Base-by-base conservation (phyloP, 345 rosid genomes). In the Arabidopsis suecica region DNA sequence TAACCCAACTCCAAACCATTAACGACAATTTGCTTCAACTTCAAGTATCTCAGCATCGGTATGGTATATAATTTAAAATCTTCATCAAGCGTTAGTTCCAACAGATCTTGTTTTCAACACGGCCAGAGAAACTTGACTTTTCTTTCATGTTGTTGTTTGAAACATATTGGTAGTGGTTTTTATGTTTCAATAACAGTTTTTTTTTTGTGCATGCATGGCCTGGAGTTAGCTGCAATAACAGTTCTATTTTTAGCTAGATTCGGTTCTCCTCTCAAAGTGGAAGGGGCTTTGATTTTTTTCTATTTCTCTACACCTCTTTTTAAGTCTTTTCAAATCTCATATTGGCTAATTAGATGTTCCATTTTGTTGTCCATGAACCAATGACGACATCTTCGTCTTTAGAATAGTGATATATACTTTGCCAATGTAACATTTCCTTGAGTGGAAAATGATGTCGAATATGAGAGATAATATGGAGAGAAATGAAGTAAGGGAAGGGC, bases 391-490 rank as follows among this genome's bases (percentile, higher is more conserved):
- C 50, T 34, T 65, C 32, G 3, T 57, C 18, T 3, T 45, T 13
- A 40, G 28, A 16, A 16, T 4, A 41, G 10, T 65, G 50, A 20
- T 23, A 45, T 4, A 36, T 50, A 32, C 5, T 50, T 59, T 25
- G 6, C 23, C 68, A 13, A 33, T n/a, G 28, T 48, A 10, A 71
- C 56, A 22, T 45, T 55, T 40, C 59, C 47, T 18, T 65, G 59
- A 40, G 25, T 33, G 69, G 60, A 49, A 49, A 58, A 78, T 78
- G 72, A 63, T 65, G 62, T 38, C 54, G 47, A 57, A 60, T 74
- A 41, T 16, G 78, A 72, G 50, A 72, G 82, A 56, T 6, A 47
- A 36, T 14, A 65, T 66, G 74, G 81, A 78, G 73, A 72, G 65
- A 44, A 66, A 51, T 59, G 73, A 72, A 5, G 0, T n/a, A 25